Evolutionary conservation across 176 grass and related monocot species (phyloP).

Genomic region (Themeda triandra): DNA sequence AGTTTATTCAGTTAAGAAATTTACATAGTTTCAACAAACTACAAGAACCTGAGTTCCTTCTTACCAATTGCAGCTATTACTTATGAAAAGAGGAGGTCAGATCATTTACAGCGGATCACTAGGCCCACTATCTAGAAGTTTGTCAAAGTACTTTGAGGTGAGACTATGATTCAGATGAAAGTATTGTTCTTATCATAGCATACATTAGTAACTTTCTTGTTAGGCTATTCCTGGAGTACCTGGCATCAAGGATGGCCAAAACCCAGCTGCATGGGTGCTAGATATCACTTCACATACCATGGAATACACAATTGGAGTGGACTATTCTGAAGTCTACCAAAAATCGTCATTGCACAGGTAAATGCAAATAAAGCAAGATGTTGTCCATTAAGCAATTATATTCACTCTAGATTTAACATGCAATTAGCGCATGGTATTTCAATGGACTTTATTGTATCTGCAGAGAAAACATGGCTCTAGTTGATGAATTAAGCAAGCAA

Average conservation of each 20-base stretch:
- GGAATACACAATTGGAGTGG: slow-evolving; percentile 55
- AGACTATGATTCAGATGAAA: slow-evolving; percentile 10
- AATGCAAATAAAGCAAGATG: neutral
- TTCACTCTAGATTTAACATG: neutral
- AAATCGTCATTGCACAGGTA: slow-evolving; percentile 28
- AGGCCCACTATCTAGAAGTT: slow-evolving; percentile 62
- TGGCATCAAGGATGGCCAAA: slow-evolving; percentile 63
- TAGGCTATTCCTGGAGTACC: slow-evolving; percentile 83
- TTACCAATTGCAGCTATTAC: slow-evolving; percentile 48
- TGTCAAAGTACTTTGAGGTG: slow-evolving; percentile 92
- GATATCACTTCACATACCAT: slow-evolving; percentile 61
- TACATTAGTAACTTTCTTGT: slow-evolving; percentile 6
- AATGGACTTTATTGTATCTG: neutral
- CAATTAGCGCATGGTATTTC: neutral
- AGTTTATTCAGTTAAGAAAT: neutral
- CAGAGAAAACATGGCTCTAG: slow-evolving; percentile 69
- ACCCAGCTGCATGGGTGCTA: slow-evolving; percentile 79
- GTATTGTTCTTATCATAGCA: neutral
- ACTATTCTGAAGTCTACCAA: slow-evolving; percentile 64
- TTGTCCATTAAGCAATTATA: neutral
- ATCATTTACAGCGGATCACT: slow-evolving; percentile 75
- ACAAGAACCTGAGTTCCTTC: neutral
- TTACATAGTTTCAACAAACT: neutral
- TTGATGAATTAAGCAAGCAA: slow-evolving; percentile 52
- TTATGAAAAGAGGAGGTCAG: slow-evolving; percentile 90